Evolutionary conservation across 257 asterid species (phyloP), one percentile per base, ranked within the genome.

Genomic region (Solanum virginianum): DNA sequence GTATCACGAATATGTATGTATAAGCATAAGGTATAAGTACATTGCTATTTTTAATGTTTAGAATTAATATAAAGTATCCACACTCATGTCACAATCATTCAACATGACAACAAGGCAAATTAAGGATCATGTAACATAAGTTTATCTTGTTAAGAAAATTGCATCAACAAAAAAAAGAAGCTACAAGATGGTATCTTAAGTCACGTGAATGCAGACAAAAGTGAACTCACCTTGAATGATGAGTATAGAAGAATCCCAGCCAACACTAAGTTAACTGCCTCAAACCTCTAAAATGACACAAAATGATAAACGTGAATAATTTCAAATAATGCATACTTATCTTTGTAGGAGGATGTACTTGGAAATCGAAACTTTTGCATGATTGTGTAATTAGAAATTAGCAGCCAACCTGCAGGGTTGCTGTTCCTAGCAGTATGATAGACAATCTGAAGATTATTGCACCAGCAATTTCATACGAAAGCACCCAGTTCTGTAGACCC

Each of bases 391-490:
- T n/a, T n/a, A n/a, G n/a, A n/a, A 60, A 80, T 72, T 32, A 22
- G 84, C 62, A 90, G 89, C 82, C 85, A 85, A 97, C 99, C 99
- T 97, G 98, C 89, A 97, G 91, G 49, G 99, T 94, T 84, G 95
- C 98, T 82, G 98, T 90, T 88, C 99, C 99, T 49, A 97, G 98
- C 89, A 97, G 97, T 88, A 97, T 97, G 91, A 97, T 84, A 26
- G 98, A 85, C 84, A 90, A 88, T 22, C 99, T 89, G 89, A 97
- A 95, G 89, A 97, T 57, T 85, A 97, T 74, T 60, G 99, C 99
- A 84, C 99, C 99, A 79, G 95, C 98, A 90, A 97, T 97, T 71
- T 98, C 99, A 91, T 92, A 97, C 49, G 99, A 91, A 74, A 97
- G 97, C 90, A 97, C 99, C 88, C 96, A 96, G 72, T 86, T 90